Evolutionary conservation across 2,329 filamentous ascomycete genomes (phyloP), one percentile per base, ranked within the genome.

Genomic region (Cyphellophora attinorum): DNA sequence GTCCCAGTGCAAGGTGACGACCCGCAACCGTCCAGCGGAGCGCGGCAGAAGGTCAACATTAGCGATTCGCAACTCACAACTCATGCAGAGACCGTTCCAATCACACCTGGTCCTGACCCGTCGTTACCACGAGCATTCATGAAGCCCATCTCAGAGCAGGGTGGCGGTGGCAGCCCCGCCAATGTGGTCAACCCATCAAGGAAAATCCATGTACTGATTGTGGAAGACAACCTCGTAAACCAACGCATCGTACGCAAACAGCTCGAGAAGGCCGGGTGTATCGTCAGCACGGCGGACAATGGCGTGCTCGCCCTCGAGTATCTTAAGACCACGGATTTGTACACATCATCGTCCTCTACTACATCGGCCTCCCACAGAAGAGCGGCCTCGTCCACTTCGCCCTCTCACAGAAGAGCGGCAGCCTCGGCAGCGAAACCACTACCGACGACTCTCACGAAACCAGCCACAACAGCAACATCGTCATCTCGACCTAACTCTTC

Each of bases 191-290:
- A 45, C 5, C 38, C 38, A 18, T 37, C 34, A 11, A 25, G 21
- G n/a, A n/a, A 25, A n/a, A 8, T 25, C 12, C 28, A 4, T 12
- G 16, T 64, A 11, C 55, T 64, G 2, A 40, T 65, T 3, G 60
- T 64, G 3, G 61, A 64, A 35, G 61, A 65, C 38, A 64, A 65
- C 31, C 33, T 59, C 11, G 57, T 65, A 35, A 62, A 63, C 33
- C 52, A 57, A 17, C 52, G 52, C 31, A 50, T 64, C 1, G 39
- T 63, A 2, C 53, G 49, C 1, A 55, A 53, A 28, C 56, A 58
- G 18, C 47, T 64, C 8, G 45, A 47, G 11, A 42, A 51, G 6
- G 40, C 51, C n/a, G 60, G 58, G 0, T 61, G 52, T 29, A 44
- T 46, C 0, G 50, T 60, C 6, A 42, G 48, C 5, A 48, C 56